phyloP scores from a whole-genome alignment of 1,284 basidiomycete genomes.

The Testicularia cyperi region DNA sequence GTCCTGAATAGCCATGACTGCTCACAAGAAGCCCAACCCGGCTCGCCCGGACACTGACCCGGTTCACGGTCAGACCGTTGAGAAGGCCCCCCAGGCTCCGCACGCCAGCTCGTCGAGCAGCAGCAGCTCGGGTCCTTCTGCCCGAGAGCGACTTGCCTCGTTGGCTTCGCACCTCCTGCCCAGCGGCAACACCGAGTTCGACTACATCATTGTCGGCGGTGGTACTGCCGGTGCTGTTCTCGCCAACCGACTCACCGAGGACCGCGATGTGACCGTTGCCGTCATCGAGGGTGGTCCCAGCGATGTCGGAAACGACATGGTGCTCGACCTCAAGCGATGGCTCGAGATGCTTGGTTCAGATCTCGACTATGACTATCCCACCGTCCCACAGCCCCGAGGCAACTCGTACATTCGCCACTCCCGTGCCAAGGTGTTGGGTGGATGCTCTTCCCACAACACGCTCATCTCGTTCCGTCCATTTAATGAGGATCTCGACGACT shows the following conservation, averaged over 20 bases:
- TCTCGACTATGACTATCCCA: constrained; percentile 60
- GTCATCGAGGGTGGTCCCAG: constrained; percentile 60
- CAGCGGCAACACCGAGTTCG: constrained; percentile 50
- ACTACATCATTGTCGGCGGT: constrained; percentile 60
- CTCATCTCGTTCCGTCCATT: constrained; percentile 61
- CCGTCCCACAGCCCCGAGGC: constrained; percentile 57
- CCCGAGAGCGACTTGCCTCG: constrained; percentile 45
- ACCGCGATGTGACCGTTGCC: constrained; percentile 54
- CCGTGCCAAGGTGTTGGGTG: constrained; percentile 58
- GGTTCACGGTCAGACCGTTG: constrained; percentile 46
- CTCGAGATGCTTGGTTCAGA: constrained; percentile 59
- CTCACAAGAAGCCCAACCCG: constrained; percentile 29
- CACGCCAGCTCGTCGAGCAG: constrained; percentile 10
- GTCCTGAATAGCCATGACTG: neutral
- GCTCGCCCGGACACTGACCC: constrained; percentile 39
- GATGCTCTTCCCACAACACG: constrained; percentile 61
- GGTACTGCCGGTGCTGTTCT: constrained; percentile 60
- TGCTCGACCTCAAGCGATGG: constrained; percentile 59
- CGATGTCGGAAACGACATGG: constrained; percentile 56
- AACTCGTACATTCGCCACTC: constrained; percentile 61
- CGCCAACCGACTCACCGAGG: constrained; percentile 59
- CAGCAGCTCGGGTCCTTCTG: constrained; percentile 6
- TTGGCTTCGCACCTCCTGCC: constrained; percentile 54
- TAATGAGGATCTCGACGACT: constrained; percentile 59
- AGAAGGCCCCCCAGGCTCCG: constrained; percentile 21